Base-by-base conservation (phyloP, 1,139 yeast species). In the Yamadazyma taylorii region DNA sequence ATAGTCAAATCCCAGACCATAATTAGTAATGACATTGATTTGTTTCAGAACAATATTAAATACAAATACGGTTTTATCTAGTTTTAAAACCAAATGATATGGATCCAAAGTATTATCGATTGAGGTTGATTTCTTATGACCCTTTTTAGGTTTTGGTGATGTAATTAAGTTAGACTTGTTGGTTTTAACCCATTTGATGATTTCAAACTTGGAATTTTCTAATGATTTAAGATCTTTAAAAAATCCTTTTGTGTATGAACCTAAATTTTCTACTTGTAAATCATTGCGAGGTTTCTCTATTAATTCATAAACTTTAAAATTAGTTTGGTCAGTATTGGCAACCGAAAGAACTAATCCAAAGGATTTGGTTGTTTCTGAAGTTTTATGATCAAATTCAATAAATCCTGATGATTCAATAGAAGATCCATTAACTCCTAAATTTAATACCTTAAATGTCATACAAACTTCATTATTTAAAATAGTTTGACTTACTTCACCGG, bases 341-440 rank as follows among this genome's bases (percentile, higher is more conserved):
- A 19, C 10, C 1, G 41, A 35, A 1, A 55, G 33, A 7, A 47
- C 53, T 17, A 58, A 45, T 1, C 61, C 61, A 40, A 38, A 52
- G 17, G 28, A 30, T 15, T 41, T 47, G 5, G 36, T 24, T 5
- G 28, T 24, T n/a, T 24, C 29, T 2, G 35, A 39, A 5, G 46
- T 13, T 32, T 47, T 52, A 13, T 40, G 39, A 7, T 41, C 35
- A 33, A 56, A 55, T 36, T 53, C 51, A 19, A 51, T 44, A 12
- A 54, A 37, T 3, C 41, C 39, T n/a, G 47, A 38, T 3, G 47
- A 25, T 15, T 25, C 21, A 13, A 52, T 39, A 3, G 36, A 37
- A 14, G 15, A 16, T 8, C 24, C 30, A 11, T 32, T 30, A 13
- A 38, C 30, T 4, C 37, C 16, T 15, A 46, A 34, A 32, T 42